phyloP scores from a whole-genome alignment of 257 asterid species.

The Fraxinus anomala region DNA sequence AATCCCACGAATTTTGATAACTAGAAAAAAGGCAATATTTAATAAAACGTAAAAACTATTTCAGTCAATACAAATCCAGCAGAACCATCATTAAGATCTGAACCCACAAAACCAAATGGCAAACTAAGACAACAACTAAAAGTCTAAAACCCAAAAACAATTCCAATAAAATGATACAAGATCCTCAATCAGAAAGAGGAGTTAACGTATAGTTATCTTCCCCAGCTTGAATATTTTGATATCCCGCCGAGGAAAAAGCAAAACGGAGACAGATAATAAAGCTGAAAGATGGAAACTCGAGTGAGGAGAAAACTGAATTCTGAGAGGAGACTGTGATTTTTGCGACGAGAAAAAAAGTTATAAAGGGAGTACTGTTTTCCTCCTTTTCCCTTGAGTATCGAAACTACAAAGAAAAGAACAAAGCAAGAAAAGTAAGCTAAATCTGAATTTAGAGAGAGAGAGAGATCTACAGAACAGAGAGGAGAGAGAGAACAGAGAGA shows the following conservation, averaged over 20 bases:
- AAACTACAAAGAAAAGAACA: slow-evolving; percentile 43
- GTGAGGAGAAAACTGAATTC: slow-evolving; percentile 40
- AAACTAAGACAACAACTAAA: neutral
- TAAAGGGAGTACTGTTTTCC: slow-evolving; percentile 49
- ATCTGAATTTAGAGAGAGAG: slow-evolving; percentile 36
- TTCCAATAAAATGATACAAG: slow-evolving; percentile 27
- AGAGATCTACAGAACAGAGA: slow-evolving; percentile 36
- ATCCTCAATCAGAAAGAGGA: slow-evolving; percentile 1
- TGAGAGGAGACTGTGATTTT: slow-evolving; percentile 29
- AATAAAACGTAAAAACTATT: slow-evolving; percentile 23
- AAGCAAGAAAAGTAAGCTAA: slow-evolving; percentile 48
- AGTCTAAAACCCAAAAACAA: slow-evolving; percentile 18
- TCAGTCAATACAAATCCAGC: slow-evolving; percentile 8
- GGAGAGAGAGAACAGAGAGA: slow-evolving; percentile 20
- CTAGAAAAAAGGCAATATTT: neutral
- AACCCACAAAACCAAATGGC: slow-evolving; percentile 26
- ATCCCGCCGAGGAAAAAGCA: slow-evolving; percentile 27
- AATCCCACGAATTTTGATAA: slow-evolving; percentile 36
- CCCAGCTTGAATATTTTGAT: slow-evolving; percentile 20
- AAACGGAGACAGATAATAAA: slow-evolving; percentile 25
- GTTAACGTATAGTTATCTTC: neutral
- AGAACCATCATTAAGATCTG: slow-evolving; percentile 45
- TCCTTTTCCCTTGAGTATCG: slow-evolving; percentile 37
- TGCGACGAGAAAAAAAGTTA: slow-evolving; percentile 39
- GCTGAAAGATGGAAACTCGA: slow-evolving; percentile 42